These are phyloP conservation scores for Adansonia grandidieri DNA, from an alignment of 441 rosid species.

Conservation along the genomic window DNA sequence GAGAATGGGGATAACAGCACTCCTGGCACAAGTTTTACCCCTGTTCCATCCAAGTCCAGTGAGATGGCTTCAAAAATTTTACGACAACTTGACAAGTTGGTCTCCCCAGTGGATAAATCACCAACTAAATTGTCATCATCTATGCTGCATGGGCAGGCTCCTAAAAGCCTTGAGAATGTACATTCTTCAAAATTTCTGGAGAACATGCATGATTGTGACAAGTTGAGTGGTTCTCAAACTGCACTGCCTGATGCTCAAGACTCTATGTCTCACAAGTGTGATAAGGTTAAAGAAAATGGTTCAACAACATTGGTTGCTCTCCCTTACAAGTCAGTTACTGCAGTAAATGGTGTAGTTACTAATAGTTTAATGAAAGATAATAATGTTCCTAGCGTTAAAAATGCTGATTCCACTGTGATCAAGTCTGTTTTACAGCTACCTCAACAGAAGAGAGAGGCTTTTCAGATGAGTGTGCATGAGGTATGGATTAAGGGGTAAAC, in stretches of 20 bases:
- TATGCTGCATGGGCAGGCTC: conserved; percentile 77
- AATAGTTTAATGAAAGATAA: conserved; percentile 37
- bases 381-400: conserved; percentile 35
- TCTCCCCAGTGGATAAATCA: conserved; percentile 70
- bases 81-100: conserved; percentile 68
- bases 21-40: conserved; percentile 48
- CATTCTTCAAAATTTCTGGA: conserved; percentile 63
- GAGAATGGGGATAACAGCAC: conserved; percentile 47
- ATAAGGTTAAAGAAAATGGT: conserved; percentile 50
- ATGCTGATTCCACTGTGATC: conserved; percentile 33
- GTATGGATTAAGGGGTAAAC: conserved; percentile 36
- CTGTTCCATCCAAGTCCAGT: conserved; percentile 77
- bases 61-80: conserved; percentile 83
- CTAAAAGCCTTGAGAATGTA: conserved; percentile 73
- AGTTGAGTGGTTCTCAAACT: conserved; percentile 32
- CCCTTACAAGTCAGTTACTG: conserved; percentile 40
- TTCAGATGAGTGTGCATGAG: conserved; percentile 89
- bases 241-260: conserved; percentile 35
- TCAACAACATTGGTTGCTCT: conserved; percentile 35
- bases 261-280: conserved; percentile 40
- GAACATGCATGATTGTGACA: conserved; percentile 43
- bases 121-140: conserved; percentile 81
- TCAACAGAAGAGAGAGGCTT: conserved; percentile 51
- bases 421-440: conserved; percentile 39
- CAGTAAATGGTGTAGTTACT: conserved; percentile 40